Conservation (phyloP, 2,329 filamentous ascomycete genomes). For the Fusarium napiforme region DNA sequence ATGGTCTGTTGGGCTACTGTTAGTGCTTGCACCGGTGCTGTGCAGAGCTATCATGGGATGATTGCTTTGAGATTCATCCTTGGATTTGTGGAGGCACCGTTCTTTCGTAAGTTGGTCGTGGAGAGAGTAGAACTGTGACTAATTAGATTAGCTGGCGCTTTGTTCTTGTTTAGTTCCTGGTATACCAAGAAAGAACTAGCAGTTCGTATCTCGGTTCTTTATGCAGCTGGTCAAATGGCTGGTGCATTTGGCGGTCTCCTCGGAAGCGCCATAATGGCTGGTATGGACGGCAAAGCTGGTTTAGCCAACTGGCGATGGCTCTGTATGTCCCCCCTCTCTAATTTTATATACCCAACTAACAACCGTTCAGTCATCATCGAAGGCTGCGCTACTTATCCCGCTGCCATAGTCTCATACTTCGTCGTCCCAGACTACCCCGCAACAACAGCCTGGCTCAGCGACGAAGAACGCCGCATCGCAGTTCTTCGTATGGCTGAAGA, state of each 20-base stretch:
- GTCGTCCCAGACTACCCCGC: slow-evolving; percentile 21
- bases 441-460: slow-evolving; percentile 6
- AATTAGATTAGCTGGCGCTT: slow-evolving; percentile 2
- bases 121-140: no score
- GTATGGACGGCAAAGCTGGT: slow-evolving; percentile 69
- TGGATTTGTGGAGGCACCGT: slow-evolving; percentile 12
- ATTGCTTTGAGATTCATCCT: slow-evolving; percentile 13
- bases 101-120: background rate
- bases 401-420: slow-evolving; percentile 9
- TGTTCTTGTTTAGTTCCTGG: slow-evolving; percentile 22
- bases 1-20: slow-evolving; percentile 17
- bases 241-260: slow-evolving; percentile 77
- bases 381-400: slow-evolving; percentile 10
- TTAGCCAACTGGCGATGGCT: slow-evolving; percentile 68
- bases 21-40: slow-evolving; percentile 50
- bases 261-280: slow-evolving; percentile 71
- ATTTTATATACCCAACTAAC: accelerated
- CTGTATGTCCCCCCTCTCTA: background rate
- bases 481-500: slow-evolving; percentile 10
- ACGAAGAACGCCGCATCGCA: slow-evolving; percentile 6
- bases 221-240: slow-evolving; percentile 75
- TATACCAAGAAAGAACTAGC: slow-evolving; percentile 68
- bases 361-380: slow-evolving; percentile 1
- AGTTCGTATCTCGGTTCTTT: slow-evolving; percentile 72
- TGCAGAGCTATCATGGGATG: slow-evolving; percentile 4